Conservation (phyloP, 257 asterid genomes). For the Forsythia viridissima region DNA sequence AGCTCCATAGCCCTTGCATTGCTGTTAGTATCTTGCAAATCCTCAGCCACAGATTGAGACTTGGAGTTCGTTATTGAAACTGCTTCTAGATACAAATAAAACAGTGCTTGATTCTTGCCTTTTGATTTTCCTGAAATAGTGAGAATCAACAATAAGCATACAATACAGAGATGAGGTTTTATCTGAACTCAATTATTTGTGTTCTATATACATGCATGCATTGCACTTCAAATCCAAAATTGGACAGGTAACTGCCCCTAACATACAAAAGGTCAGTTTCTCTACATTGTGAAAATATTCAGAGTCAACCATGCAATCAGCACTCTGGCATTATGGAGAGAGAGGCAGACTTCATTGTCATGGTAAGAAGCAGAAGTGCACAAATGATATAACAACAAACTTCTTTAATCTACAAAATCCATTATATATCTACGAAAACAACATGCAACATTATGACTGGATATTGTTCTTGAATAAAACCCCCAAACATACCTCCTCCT, state of each 20-base stretch:
- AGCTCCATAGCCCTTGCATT: constrained; percentile 52
- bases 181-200: not conserved
- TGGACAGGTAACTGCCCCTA: not conserved
- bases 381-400: not conserved
- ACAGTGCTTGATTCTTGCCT: too few relatives aligned
- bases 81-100: too few relatives aligned
- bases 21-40: too few relatives aligned
- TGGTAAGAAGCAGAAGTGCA: not conserved
- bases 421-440: constrained; percentile 12
- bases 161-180: not conserved
- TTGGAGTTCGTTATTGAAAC: too few relatives aligned
- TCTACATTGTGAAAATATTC: not conserved
- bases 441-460: constrained; percentile 11
- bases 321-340: not conserved
- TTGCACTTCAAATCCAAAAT: not conserved
- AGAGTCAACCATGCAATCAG: constrained; percentile 11
- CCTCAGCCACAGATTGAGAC: too few relatives aligned
- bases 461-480: constrained; percentile 12
- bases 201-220: not conserved
- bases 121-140: too few relatives aligned
- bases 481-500: too few relatives aligned
- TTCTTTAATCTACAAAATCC: not conserved
- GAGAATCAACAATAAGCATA: too few relatives aligned
- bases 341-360: not conserved
- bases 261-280: not conserved